Evolutionary conservation across 495 filamentous ascomycete species (phyloP), one percentile per base, ranked within the genome.

Genomic region (Penicillium antarcticum): DNA sequence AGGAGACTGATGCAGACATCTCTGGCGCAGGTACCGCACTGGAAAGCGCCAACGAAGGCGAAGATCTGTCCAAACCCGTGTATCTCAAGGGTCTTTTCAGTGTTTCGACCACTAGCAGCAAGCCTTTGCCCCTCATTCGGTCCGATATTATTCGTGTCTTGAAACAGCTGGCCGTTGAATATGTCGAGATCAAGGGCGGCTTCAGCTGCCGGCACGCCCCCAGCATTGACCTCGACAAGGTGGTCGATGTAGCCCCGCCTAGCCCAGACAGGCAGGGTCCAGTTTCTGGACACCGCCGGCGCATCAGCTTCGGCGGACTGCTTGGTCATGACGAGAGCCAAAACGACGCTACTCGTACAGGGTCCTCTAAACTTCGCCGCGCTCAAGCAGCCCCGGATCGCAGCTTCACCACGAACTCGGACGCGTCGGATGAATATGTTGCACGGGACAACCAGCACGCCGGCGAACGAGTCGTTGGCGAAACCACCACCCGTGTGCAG

Each of bases 61-160:
- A 79, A 61, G 71, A 74, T 45, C 73, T 71, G 70, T 88, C 58
- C 78, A 97, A 96, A 62, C 95, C 95, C 1, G 94, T 97, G 21
- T 99, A 87, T 63, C 82, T 99, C 21, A 99, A 99, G 67, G 94
- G 94, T 18, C 82, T 99, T 19, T 99, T 99, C 75, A 97, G 92
- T 63, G 94, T 97, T 31, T 91, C 89, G 4, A 99, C 94, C 0
- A 99, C 94, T 2, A 96, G 91, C 56, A 95, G 87, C 60, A 94
- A 91, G 56, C 89, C 95, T 2, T 77, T 97, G 17, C 65, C 82
- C 3, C 79, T 87, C 53, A 98, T 98, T 53, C 84, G 92, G 35
- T 76, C 81, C 13, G 94, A 99, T 63, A 92, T 99, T 62, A 94
- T 96, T 63, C 82, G 92, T 24, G 94, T 97, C 11, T 70, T 99